Evolutionary conservation across 2,329 filamentous ascomycete genomes (phyloP).

Genomic region (Xylariaceae sp.): DNA sequence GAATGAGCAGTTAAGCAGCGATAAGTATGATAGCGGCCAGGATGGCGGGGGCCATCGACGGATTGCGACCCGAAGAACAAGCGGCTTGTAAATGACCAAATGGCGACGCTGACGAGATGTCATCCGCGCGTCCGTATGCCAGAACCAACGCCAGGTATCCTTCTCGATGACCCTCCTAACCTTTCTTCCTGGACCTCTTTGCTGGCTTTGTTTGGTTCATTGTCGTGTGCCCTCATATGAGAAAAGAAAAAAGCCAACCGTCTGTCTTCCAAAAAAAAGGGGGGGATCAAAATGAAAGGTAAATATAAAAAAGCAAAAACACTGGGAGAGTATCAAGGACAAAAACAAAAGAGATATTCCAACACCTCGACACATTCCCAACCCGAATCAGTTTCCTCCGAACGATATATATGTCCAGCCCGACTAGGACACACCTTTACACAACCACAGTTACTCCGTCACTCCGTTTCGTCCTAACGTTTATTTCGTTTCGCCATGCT

Average conservation of each 20-base stretch:
- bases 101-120: constrained; percentile 14
- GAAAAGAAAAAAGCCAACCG: constrained; percentile 15
- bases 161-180: constrained; percentile 14
- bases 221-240: constrained; percentile 9
- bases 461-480: constrained; percentile 16
- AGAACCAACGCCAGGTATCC: constrained; percentile 17
- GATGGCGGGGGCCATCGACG: constrained; percentile 14
- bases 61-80: constrained; percentile 12
- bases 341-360: constrained; percentile 5
- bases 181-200: constrained; percentile 3
- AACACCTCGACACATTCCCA: constrained; percentile 10
- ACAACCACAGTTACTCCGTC: constrained; percentile 17
- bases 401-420: constrained; percentile 12
- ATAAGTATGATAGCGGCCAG: constrained; percentile 14
- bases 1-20: constrained; percentile 8
- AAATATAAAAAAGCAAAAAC: background rate
- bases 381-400: constrained; percentile 6
- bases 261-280: constrained; percentile 11
- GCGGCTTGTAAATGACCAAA: constrained; percentile 10
- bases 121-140: constrained; percentile 15
- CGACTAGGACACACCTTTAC: constrained; percentile 6
- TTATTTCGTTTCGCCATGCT: constrained; percentile 16
- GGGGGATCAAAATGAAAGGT: constrained; percentile 4
- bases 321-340: constrained; percentile 15
- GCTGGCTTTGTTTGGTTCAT: constrained; percentile 11